Conservation (phyloP, 2,329 filamentous ascomycete species). For the Fusarium sp. region DNA sequence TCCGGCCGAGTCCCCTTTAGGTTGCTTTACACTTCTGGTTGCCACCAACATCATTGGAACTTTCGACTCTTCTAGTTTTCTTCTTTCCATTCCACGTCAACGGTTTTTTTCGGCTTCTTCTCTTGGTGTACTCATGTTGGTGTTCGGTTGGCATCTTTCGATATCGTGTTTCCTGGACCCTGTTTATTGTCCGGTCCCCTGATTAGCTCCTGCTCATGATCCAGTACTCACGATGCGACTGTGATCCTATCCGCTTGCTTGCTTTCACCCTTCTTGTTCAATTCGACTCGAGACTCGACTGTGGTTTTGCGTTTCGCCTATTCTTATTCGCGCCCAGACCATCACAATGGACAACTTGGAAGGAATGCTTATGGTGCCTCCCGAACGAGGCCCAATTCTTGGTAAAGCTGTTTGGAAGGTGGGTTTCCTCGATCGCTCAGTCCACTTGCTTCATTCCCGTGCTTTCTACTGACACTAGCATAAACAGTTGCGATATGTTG, state of each 20-base stretch:
- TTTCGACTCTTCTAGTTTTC: conserved; percentile 29
- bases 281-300: conserved; percentile 1
- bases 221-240: conserved; percentile 46
- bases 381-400: conserved; percentile 64
- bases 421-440: conserved; percentile 33
- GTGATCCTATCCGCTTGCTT: conserved; percentile 31
- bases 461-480: conserved; percentile 33
- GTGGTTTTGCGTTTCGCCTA: neutral
- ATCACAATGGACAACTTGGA: conserved; percentile 58
- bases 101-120: conserved; percentile 8
- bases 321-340: conserved; percentile 4
- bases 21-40: conserved; percentile 33
- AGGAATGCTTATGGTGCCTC: conserved; percentile 64
- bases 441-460: conserved; percentile 1
- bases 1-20: conserved; percentile 44
- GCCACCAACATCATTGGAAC: conserved; percentile 35
- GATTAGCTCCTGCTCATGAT: conserved; percentile 26
- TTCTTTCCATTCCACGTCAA: conserved; percentile 31
- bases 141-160: conserved; percentile 12
- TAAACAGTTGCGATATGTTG: conserved; percentile 69
- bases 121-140: conserved; percentile 13
- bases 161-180: conserved; percentile 8
- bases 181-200: conserved; percentile 11
- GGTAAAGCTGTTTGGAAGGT: conserved; percentile 68
- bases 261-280: conserved; percentile 6